Evolutionary conservation across 2,329 filamentous ascomycete genomes (phyloP), one percentile per base, ranked within the genome.

Genomic region (Penicillium sp.): DNA sequence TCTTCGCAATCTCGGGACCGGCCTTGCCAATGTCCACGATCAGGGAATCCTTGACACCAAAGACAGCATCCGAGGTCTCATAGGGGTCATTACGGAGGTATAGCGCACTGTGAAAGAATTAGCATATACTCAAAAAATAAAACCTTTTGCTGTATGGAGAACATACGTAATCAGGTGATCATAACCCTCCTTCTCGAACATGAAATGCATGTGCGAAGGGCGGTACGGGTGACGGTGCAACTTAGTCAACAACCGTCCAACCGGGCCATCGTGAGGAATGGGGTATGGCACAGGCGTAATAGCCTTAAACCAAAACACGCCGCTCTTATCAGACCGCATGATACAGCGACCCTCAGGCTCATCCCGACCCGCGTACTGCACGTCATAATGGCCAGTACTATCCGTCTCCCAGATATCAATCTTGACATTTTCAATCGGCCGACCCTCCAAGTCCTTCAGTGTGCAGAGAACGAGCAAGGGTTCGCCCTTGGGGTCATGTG

Each of bases 371-470:
- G 83, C 77, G 69, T 91, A 86, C 73, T 94, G 89, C 57, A 93
- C 89, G 68, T 94, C 90, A 69, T 94, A 94, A 67, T 87, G 85
- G 9, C 90, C 90, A n/a, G 84, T 84, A 55, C 83, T 86, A 70
- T 93, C 90, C 8, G 89, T 91, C 75, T 93, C 89, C 90, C 90
- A 94, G 61, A 94, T 87, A 71, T 94, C 89, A 58, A 93, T 82
- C 69, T 86, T 89, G 27, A 87, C 89, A 45, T 79, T 84, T 1
- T 75, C 59, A 27, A 94, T 78, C 0, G 89, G 86, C 1, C 77
- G 78, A 0, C 88, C 89, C 1, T 73, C 40, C 0, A 82, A 84
- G 69, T 91, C 87, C 59, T 82, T 84, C 54, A 93, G 77, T 0
- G 81, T 88, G 77, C 89, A 92, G n/a, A 91, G 69, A 4, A 89